Evolutionary conservation across 1,139 yeast species (phyloP).

Genomic region (Kodamaea alishanica): DNA sequence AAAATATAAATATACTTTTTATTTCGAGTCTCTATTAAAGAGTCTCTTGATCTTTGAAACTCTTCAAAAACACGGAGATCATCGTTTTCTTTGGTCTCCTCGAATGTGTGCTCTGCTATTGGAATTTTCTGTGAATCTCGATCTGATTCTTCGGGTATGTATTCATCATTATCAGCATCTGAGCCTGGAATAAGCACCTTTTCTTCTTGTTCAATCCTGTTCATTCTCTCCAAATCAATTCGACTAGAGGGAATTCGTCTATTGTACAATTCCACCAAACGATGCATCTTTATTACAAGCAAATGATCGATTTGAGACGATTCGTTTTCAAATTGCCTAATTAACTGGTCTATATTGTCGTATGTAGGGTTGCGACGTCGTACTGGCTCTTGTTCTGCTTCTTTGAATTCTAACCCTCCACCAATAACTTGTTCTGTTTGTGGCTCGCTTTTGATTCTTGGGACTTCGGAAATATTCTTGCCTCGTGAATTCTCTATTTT

Average conservation of each 20-base stretch:
- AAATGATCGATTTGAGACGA: slow-evolving; percentile 1
- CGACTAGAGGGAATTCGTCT: neutral
- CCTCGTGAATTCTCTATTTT: slow-evolving; percentile 18
- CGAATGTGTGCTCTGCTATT: too few relatives aligned
- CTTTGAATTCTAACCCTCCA: slow-evolving; percentile 1
- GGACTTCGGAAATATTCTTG: neutral
- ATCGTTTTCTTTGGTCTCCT: too few relatives aligned
- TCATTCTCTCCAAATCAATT: neutral
- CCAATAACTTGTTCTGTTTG: slow-evolving; percentile 3
- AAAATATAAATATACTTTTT: neutral
- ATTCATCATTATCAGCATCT: slow-evolving; percentile 1
- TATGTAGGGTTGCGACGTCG: too few relatives aligned
- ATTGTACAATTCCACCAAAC: slow-evolving; percentile 4
- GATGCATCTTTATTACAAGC: slow-evolving; percentile 5
- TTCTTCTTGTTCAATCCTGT: neutral
- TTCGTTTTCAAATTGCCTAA: slow-evolving; percentile 3
- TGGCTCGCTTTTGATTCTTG: slow-evolving; percentile 5
- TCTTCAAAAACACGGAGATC: slow-evolving; percentile 7
- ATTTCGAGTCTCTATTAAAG: slow-evolving; percentile 5
- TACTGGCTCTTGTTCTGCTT: slow-evolving; percentile 6
- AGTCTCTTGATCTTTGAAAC: slow-evolving; percentile 4
- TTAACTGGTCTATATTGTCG: too few relatives aligned
- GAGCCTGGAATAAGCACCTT: neutral
- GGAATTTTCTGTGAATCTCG: too few relatives aligned
- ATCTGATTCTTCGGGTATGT: neutral